Evolutionary conservation across 768 basidiomycete species (phyloP).

Genomic region (Phylloporus scabripes): DNA sequence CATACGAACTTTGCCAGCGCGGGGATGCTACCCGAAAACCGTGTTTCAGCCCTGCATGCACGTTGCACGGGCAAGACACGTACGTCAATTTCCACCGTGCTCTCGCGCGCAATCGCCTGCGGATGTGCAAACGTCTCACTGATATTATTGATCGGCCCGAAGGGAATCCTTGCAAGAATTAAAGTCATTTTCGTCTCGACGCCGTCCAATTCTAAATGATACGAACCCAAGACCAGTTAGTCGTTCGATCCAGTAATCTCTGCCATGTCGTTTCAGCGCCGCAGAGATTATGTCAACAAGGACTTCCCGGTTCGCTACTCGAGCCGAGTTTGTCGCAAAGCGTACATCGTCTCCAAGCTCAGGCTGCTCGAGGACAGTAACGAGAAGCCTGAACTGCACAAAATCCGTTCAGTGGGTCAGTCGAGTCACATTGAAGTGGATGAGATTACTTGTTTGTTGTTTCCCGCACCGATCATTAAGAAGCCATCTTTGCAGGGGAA

Average conservation of each 20-base stretch:
- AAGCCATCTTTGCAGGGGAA: conserved; percentile 85
- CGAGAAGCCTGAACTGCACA: conserved; percentile 63
- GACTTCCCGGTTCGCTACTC: conserved; percentile 71
- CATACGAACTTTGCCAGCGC: conserved; percentile 71
- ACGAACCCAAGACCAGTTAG: conserved; percentile 76
- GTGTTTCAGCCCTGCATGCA: conserved; percentile 9
- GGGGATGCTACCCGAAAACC: conserved; percentile 49
- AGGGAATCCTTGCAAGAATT: conserved; percentile 53
- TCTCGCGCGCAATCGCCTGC: conserved; percentile 68
- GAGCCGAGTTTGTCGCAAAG: conserved; percentile 67
- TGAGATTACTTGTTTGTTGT: conserved; percentile 66
- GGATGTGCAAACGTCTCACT: conserved; percentile 86
- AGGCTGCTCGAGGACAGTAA: conserved; percentile 55
- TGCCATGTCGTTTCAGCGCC: conserved; percentile 48
- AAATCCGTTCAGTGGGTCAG: conserved; percentile 10
- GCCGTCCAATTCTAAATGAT: conserved; percentile 2
- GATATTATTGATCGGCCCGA: conserved; percentile 92
- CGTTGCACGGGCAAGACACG: conserved; percentile 33
- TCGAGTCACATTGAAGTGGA: conserved; percentile 1
- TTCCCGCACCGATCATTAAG: conserved; percentile 92
- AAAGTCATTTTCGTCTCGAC: conserved; percentile 8
- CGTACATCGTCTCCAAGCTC: conserved; percentile 53
- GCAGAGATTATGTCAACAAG: conserved; percentile 65
- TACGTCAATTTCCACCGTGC: conserved; percentile 76
- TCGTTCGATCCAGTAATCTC: conserved; percentile 68